Conservation (phyloP, 345 rosid species). For the Boechera retrofracta region DNA sequence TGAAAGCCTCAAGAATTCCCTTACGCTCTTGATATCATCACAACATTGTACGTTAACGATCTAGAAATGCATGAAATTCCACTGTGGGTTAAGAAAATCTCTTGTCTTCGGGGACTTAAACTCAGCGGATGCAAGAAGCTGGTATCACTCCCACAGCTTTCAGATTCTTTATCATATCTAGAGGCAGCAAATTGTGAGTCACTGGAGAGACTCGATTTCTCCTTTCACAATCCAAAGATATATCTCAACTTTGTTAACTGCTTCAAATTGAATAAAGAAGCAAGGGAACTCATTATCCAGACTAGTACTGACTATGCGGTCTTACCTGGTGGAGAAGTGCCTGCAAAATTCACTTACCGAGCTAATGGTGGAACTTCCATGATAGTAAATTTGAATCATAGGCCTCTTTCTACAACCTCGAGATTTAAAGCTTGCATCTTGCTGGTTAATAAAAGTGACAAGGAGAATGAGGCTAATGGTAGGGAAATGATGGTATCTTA, state of each 20-base stretch:
- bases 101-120: neutral
- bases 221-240: neutral
- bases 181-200: conserved; percentile 1
- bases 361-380: neutral
- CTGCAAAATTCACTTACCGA: neutral
- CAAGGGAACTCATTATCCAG: neutral
- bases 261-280: conserved; percentile 17
- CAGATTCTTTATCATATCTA: neutral
- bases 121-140: conserved; percentile 8
- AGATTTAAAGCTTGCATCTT: conserved; percentile 1
- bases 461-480: neutral
- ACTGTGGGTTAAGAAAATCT: neutral
- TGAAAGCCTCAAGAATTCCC: neutral
- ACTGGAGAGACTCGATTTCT: conserved; percentile 8
- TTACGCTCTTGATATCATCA: conserved; percentile 14
- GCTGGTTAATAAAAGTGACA: neutral
- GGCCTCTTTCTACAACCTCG: neutral
- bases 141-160: conserved; percentile 7
- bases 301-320: neutral
- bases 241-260: conserved; percentile 7
- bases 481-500: neutral
- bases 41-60: neutral
- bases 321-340: conserved; percentile 10
- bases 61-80: neutral
- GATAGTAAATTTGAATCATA: neutral